Evolutionary conservation across 768 basidiomycete species (phyloP), one percentile per base, ranked within the genome.

Genomic region (Epithele typhae): DNA sequence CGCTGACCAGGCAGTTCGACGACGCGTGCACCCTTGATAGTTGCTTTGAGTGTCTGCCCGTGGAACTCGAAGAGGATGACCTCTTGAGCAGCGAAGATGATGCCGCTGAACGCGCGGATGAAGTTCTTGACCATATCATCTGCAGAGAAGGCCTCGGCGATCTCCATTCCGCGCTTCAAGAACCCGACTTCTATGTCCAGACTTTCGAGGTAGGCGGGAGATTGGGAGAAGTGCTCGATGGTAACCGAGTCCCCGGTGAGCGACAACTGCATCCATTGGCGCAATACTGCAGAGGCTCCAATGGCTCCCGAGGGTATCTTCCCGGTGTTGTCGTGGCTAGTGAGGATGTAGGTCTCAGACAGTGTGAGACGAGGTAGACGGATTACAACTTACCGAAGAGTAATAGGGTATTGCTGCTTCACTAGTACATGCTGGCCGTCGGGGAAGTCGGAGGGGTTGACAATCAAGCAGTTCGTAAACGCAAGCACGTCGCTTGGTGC

Each of bases 181-280:
- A 90, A 86, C 46, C 81, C 80, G 46, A 85, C 72, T 64, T 96
- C 87, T 18, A 99, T 59, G 60, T 95, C 89, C 44, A 95, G 68
- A 3, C 82, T 82, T 54, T 85, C 79, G 14, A 95, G 71, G 64
- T 80, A 94, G 5, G 79, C 65, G 6, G 75, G 62, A 14, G 78
- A 71, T 3, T 60, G 22, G 15, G 57, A 56, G 18, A 90, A 73
- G 2, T 77, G 65, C 45, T 87, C 82, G 32, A 95, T 74, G 14
- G 83, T 76, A 43, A 89, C 85, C 12, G 71, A 60, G 60, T 96
- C 93, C 0, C 92, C 92, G 2, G 72, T 65, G 33, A 86, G 65
- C 14, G 92, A 92, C 6, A 97, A 74, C 5, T 84, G 84, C 35
- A 93, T 86, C 92, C 92, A 99, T 68, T 89, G 82, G 9, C 96